These are phyloP conservation scores for Claviceps cyperi DNA, from an alignment of 2,329 filamentous ascomycete species.

Conservation along the genomic window DNA sequence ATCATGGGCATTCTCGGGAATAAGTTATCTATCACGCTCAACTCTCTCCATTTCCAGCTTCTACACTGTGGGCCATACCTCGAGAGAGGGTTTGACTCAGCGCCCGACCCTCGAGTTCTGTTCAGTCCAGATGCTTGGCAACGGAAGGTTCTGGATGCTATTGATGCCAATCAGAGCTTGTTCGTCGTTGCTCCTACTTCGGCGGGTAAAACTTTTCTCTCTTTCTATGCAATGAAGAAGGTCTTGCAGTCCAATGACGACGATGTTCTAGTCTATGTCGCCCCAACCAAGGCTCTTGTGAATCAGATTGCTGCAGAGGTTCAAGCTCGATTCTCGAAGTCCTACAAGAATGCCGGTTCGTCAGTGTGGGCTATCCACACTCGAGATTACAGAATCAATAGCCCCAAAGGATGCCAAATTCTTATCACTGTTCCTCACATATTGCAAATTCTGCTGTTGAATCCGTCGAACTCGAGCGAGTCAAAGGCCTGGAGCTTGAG, in stretches of 20 bases:
- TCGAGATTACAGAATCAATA: slow-evolving; percentile 61
- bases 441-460: slow-evolving; percentile 62
- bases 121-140: slow-evolving; percentile 71
- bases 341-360: slow-evolving; percentile 42
- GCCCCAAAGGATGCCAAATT: slow-evolving; percentile 56
- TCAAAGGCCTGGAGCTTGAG: slow-evolving; percentile 44
- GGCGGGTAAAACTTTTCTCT: slow-evolving; percentile 72
- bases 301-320: slow-evolving; percentile 75
- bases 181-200: slow-evolving; percentile 68
- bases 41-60: slow-evolving; percentile 18
- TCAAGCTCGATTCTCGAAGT: slow-evolving; percentile 59
- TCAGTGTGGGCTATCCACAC: slow-evolving; percentile 72
- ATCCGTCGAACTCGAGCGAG: slow-evolving; percentile 46
- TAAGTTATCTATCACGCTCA: background rate
- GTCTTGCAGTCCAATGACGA: slow-evolving; percentile 54
- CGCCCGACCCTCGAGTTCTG: slow-evolving; percentile 48
- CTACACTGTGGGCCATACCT: slow-evolving; percentile 46
- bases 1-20: background rate
- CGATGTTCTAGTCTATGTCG: slow-evolving; percentile 62
- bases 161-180: slow-evolving; percentile 55
- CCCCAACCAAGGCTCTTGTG: slow-evolving; percentile 67
- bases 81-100: slow-evolving; percentile 58
- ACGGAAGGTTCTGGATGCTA: slow-evolving; percentile 54
- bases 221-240: slow-evolving; percentile 72
- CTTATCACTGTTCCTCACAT: slow-evolving; percentile 67